A percentile compares a stretch with the other conserved stretches of the same genome.
Evolutionary conservation across 176 grass and related monocot genomes (phyloP).

Genomic region (Guadua angustifolia): DNA sequence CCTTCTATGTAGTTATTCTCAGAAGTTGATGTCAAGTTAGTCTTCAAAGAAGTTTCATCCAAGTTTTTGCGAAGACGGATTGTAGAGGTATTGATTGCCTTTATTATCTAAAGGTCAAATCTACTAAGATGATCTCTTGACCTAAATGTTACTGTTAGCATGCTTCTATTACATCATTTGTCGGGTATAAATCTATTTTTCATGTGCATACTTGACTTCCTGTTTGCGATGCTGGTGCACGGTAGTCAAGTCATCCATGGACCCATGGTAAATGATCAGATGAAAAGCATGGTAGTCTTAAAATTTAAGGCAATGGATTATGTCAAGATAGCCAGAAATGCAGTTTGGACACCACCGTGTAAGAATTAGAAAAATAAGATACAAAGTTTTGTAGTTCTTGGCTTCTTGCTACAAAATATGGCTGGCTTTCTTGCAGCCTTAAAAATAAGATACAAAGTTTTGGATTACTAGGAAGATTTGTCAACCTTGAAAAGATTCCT

Average conservation of each 20-base stretch:
- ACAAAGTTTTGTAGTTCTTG: conserved; percentile 10
- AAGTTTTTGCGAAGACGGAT: conserved; percentile 89
- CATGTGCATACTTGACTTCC: conserved; percentile 6
- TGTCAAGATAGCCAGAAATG: conserved; percentile 7
- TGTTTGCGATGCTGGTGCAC: not conserved
- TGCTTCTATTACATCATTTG: conserved; percentile 37
- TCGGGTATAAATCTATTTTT: conserved; percentile 32
- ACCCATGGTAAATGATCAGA: conserved; percentile 17
- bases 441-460: not conserved
- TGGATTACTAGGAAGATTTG: not conserved
- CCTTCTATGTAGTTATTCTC: conserved; percentile 74
- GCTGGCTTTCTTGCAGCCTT: conserved; percentile 30
- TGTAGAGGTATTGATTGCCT: conserved; percentile 68
- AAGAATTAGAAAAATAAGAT: conserved; percentile 40
- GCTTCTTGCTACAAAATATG: not conserved
- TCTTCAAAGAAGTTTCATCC: conserved; percentile 97
- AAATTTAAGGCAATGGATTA: conserved; percentile 16
- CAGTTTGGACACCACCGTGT: not conserved
- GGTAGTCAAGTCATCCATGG: conserved; percentile 9
- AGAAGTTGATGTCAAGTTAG: conserved; percentile 98
- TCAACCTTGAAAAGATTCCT: conserved; percentile 19
- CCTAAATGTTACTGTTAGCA: conserved; percentile 18
- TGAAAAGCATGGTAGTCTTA: conserved; percentile 21
- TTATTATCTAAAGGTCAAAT: conserved; percentile 7
- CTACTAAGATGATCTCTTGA: not conserved